Evolutionary conservation across 345 rosid species (phyloP).

Genomic region (Linum trigynum): DNA sequence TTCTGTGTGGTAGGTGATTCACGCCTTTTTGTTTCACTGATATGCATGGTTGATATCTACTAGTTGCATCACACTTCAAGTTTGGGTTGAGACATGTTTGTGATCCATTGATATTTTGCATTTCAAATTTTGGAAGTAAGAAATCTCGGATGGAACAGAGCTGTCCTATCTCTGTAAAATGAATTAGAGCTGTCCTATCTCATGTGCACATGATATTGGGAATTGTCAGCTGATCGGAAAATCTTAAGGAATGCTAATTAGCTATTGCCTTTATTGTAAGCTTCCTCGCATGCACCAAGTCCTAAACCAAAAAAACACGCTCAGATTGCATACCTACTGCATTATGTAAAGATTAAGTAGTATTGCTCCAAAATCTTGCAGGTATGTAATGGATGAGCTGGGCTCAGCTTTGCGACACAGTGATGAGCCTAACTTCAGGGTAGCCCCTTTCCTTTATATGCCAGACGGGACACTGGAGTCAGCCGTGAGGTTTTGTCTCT

Average conservation of each 20-base stretch:
- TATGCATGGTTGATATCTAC: neutral
- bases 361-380: conserved; percentile 22
- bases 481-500: conserved; percentile 62
- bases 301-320: no score
- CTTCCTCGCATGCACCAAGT: no score
- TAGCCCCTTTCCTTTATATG: conserved; percentile 92
- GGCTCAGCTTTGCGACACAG: conserved; percentile 87
- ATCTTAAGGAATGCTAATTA: no score
- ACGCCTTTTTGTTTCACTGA: neutral
- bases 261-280: no score
- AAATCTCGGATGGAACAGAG: no score
- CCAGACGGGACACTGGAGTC: conserved; percentile 70
- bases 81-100: neutral
- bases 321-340: neutral
- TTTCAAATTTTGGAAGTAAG: no score
- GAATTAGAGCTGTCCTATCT: no score
- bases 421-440: conserved; percentile 79
- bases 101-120: no score
- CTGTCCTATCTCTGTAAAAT: no score
- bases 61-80: neutral
- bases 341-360: neutral
- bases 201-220: no score
- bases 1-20: conserved; percentile 55
- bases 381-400: conserved; percentile 97
- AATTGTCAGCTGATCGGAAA: no score